Evolutionary conservation across 768 basidiomycete genomes (phyloP), one percentile per base, ranked within the genome.

Genomic region (Russula lepida): DNA sequence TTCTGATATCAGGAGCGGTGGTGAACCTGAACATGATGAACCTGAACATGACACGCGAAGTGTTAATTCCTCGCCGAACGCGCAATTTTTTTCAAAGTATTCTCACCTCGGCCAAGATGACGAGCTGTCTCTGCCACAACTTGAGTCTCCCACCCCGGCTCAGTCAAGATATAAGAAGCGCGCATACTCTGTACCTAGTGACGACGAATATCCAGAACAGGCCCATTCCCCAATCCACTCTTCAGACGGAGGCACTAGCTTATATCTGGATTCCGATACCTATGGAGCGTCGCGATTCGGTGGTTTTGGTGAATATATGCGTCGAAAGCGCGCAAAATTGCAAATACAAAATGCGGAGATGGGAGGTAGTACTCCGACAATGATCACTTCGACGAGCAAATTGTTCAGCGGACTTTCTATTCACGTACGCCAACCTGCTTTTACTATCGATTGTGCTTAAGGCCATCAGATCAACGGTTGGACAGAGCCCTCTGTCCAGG

Each of bases 301-400:
- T 15, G 83, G 82, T 1, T 91, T 84, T 64, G 89, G 88, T 0
- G 86, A 94, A 69, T 98, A 97, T 69, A 92, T 97, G 91, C 73
- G 78, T 2, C 79, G 93, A 62, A 98, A 98, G 74, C 83, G 95
- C 2, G 86, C 88, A 32, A 98, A 98, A 71, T 71, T 98, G 52
- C 89, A 89, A 67, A 84, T 92, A 5, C 89, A 93, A 74, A 91
- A 92, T 62, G 70, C 70, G 35, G 71, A 73, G 57, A 68, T 80
- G 37, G 69, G 72, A 28, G 62, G 67, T 23, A 47, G 67, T 25
- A 47, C 39, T n/a, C 66, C 57, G 23, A 70, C 54, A n/a, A 67
- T 64, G 17, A 59, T 56, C 25, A 68, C 58, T 23, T 66, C 44
- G 21, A 73, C 73, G 39, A 79, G 77, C 43, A 70, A 76, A 59